Percentiles rank a stretch among this genome's conserved stretches.
Conservation (phyloP, 352 stramenopile species). For the Phytophthora nicotianae region DNA sequence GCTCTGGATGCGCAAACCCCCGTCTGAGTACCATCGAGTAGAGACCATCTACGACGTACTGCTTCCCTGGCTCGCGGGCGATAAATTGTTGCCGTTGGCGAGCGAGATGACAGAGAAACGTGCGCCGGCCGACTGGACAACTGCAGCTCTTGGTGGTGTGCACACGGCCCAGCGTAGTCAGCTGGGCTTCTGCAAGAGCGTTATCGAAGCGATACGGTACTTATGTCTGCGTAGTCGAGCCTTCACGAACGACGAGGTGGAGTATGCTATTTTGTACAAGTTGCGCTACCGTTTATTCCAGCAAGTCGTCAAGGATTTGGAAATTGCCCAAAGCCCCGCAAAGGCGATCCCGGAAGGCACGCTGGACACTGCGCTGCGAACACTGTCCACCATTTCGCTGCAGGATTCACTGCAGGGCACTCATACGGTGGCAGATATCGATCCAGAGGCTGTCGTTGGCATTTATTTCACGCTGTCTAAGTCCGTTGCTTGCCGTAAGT, state of each 20-base stretch:
- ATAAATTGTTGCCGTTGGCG: constrained; percentile 72
- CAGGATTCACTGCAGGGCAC: constrained; percentile 79
- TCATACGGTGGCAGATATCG: constrained; percentile 57
- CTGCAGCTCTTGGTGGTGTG: constrained; percentile 35
- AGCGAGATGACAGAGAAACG: constrained; percentile 35
- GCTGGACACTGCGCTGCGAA: constrained; percentile 63
- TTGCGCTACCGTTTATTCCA: constrained; percentile 72
- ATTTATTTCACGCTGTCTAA: constrained; percentile 75
- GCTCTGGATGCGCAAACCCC: constrained; percentile 82
- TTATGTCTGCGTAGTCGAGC: constrained; percentile 60
- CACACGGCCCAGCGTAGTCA: constrained; percentile 77
- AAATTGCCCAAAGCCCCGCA: constrained; percentile 57
- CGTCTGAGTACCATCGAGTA: constrained; percentile 87
- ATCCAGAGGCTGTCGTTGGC: constrained; percentile 62
- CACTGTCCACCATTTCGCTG: constrained; percentile 64
- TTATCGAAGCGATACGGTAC: constrained; percentile 78
- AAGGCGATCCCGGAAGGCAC: constrained; percentile 53
- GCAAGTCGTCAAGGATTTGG: constrained; percentile 58
- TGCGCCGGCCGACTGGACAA: constrained; percentile 34
- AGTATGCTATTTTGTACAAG: constrained; percentile 73
- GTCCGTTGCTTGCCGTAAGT: constrained; percentile 51
- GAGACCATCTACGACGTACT: constrained; percentile 91
- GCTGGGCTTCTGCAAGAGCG: constrained; percentile 83
- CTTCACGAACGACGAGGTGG: constrained; percentile 66
- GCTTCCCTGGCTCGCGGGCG: constrained; percentile 83